Base-by-base conservation (phyloP, 352 stramenopile genomes). In the Plasmopara viticola region DNA sequence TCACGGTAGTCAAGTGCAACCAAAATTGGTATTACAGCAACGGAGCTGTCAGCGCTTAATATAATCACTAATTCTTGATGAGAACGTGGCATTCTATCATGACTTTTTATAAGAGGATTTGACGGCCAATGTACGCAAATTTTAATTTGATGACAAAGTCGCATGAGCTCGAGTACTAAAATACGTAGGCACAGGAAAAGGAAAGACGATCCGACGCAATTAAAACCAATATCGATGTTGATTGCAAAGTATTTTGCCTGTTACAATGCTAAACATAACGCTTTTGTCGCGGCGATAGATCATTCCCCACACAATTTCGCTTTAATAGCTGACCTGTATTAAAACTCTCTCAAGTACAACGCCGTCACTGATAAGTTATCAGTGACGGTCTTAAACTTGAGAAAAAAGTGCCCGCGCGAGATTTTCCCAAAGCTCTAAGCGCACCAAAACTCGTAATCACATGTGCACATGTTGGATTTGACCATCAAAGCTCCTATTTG, bases 151-250 rank as follows among this genome's bases (percentile, higher is more conserved):
- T 13, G 6, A 71, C 54, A 28, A 88, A 66, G 79, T 77, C 6
- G 61, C 60, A 40, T 87, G 88, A 17, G 86, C 62, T 77, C 79
- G 88, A 28, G 88, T 49, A 42, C 86, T 87, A n/a, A 56, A 87
- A 87, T 15, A 90, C 77, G 0, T 56, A 69, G 0, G 71, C 79
- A 29, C 79, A 3, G 79, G 79, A 41, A 88, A 88, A 34, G 0
- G 53, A 37, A 0, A 66, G n/a, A 41, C 9, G 33, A 33, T 14
- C 48, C 1, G 12, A 45, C n/a, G 20, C 20, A 25, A 25, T 25
- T 25, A 1, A 25, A 3, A 25, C 20, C 20, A 0, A 13, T 20
- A 30, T 54, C 10, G 48, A 15, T 8, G 44, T 34, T 29, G 53
- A 43, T n/a, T 42, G 34, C 10, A 54, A 9, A 35, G 41, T 37